phyloP scores from a whole-genome alignment of 2,329 filamentous ascomycete species.

The Lithohypha guttulata region DNA sequence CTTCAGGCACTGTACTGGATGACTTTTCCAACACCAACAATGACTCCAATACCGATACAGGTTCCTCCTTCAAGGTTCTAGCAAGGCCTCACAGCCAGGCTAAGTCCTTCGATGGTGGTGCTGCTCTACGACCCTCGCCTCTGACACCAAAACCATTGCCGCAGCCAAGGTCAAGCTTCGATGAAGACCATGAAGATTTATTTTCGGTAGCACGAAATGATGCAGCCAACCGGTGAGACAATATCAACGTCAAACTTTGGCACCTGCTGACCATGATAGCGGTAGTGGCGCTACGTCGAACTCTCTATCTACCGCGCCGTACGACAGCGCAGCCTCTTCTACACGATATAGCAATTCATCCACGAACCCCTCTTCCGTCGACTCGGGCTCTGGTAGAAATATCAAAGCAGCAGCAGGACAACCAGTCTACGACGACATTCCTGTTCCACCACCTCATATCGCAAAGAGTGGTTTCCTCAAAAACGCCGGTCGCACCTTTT shows the following conservation, averaged over 20 bases:
- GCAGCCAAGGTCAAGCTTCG: constrained; percentile 26
- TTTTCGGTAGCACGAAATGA: constrained; percentile 29
- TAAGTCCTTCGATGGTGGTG: constrained; percentile 35
- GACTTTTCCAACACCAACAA: constrained; percentile 24
- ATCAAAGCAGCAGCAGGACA: constrained; percentile 26
- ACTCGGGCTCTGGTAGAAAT: constrained; percentile 32
- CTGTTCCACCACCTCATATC: constrained; percentile 29
- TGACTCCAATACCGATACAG: constrained; percentile 14
- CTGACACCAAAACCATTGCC: constrained; percentile 22
- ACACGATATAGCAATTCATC: constrained; percentile 45
- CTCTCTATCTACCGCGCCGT: constrained; percentile 36
- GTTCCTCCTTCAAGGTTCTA: constrained; percentile 44
- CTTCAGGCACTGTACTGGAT: constrained; percentile 44
- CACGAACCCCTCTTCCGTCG: constrained; percentile 45
- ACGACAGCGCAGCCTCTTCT: constrained; percentile 37
- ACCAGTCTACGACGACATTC: constrained; percentile 32
- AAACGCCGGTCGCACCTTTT: constrained; percentile 42
- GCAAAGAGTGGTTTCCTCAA: constrained; percentile 30
- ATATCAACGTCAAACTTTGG: constrained; percentile 17
- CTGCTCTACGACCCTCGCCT: constrained; percentile 22
- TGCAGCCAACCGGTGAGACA: constrained; percentile 31
- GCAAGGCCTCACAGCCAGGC: constrained; percentile 37
- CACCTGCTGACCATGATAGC: constrained; percentile 25
- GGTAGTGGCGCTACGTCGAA: constrained; percentile 40
- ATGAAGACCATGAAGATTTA: constrained; percentile 26